A percentile compares a stretch with the other conserved stretches of the same genome.
Evolutionary conservation across 2,329 filamentous ascomycete species (phyloP).

Genomic region (Fusarium sp.): DNA sequence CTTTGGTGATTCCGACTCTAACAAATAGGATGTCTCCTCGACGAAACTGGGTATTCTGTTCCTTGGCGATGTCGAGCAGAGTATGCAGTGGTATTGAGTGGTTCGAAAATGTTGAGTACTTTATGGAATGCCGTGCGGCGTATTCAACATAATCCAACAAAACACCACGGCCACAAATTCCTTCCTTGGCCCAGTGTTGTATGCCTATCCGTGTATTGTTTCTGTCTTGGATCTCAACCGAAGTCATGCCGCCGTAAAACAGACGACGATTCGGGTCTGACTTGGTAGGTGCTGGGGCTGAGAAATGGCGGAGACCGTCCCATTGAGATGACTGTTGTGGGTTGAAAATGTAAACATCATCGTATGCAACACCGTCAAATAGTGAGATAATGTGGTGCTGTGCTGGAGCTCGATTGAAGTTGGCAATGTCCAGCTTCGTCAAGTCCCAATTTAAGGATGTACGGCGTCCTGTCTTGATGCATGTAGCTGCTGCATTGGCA

Average conservation of each 20-base stretch:
- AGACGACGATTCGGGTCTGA: neutral
- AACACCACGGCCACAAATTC: constrained; percentile 6
- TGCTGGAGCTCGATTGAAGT: constrained; percentile 12
- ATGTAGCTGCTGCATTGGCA: constrained; percentile 1
- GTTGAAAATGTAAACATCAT: constrained; percentile 10
- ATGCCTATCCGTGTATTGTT: neutral
- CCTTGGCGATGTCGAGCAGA: neutral
- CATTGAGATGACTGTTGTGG: constrained; percentile 12
- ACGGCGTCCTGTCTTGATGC: constrained; percentile 4
- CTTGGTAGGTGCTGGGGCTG: neutral
- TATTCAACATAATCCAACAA: constrained; percentile 3
- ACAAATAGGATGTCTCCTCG: neutral
- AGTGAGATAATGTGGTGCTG: constrained; percentile 2
- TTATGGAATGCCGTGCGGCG: neutral
- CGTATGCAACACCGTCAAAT: neutral
- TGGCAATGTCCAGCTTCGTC: neutral
- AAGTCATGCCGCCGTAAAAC: constrained; percentile 4
- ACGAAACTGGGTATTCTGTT: neutral
- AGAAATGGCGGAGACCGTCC: constrained; percentile 9
- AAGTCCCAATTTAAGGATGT: constrained; percentile 5
- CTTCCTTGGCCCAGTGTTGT: constrained; percentile 8
- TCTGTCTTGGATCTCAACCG: constrained; percentile 1
- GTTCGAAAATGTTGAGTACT: neutral
- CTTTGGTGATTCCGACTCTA: neutral
- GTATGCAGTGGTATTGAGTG: neutral